Conservation (phyloP, 768 basidiomycete species). For the Cystobasidium ongulense region DNA sequence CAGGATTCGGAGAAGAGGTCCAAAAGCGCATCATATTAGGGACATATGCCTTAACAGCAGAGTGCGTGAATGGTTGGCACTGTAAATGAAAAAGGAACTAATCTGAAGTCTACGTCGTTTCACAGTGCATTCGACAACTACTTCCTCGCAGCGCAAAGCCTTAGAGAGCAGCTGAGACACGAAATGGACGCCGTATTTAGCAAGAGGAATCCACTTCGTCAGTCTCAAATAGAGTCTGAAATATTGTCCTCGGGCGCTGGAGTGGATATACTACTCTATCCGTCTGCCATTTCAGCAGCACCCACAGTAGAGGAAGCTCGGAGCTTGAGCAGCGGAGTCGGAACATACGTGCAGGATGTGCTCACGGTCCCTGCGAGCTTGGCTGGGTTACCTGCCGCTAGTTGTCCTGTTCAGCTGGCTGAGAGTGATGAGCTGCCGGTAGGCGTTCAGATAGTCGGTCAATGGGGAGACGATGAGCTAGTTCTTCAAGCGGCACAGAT, state of each 20-base stretch:
- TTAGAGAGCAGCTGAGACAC: conserved; percentile 60
- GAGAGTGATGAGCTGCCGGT: conserved; percentile 43
- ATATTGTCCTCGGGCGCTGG: conserved; percentile 43
- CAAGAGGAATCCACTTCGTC: conserved; percentile 51
- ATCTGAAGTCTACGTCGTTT: neutral
- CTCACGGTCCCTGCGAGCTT: conserved; percentile 85
- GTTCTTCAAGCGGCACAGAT: conserved; percentile 24
- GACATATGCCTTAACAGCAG: conserved; percentile 81
- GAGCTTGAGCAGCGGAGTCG: neutral
- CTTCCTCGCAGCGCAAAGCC: conserved; percentile 80
- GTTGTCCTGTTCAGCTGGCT: conserved; percentile 68
- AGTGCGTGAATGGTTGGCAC: conserved; percentile 53
- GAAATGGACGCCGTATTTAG: conserved; percentile 70
- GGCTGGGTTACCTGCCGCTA: conserved; percentile 76
- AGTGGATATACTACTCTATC: conserved; percentile 77
- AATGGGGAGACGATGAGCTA: conserved; percentile 38
- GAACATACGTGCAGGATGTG: conserved; percentile 75
- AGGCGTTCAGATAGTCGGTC: conserved; percentile 37
- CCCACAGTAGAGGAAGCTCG: conserved; percentile 50
- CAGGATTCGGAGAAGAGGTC: conserved; percentile 74
- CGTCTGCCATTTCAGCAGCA: conserved; percentile 77
- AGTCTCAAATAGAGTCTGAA: too few species aligned
- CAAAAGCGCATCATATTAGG: conserved; percentile 78
- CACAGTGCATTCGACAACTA: conserved; percentile 92
- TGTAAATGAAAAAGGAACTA: neutral